Evolutionary conservation across 768 basidiomycete genomes (phyloP).

Genomic region (Rubroboletus pulcherrimus): DNA sequence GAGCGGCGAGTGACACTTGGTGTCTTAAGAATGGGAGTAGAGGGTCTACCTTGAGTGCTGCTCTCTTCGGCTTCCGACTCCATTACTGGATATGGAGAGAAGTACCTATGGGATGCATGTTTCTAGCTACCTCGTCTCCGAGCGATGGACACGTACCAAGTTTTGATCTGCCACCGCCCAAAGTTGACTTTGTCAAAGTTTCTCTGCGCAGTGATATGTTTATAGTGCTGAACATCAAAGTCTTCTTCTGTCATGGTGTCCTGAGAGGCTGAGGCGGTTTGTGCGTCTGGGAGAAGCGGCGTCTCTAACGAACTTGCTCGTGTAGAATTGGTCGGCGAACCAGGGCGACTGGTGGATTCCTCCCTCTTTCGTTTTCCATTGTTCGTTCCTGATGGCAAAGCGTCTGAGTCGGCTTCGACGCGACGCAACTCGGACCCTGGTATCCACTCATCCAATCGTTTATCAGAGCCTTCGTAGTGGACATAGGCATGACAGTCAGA

Average conservation of each 20-base stretch:
- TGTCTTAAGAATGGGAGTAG: conserved; percentile 36
- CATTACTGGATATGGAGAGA: conserved; percentile 83
- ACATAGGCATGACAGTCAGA: conserved; percentile 53
- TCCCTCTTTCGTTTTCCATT: conserved; percentile 34
- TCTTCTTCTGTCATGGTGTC: conserved; percentile 63
- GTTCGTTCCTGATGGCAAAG: conserved; percentile 18
- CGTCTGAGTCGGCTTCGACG: conserved; percentile 25
- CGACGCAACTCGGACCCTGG: conserved; percentile 38
- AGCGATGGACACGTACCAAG: conserved; percentile 58
- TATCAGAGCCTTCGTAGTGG: conserved; percentile 69
- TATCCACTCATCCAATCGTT: conserved; percentile 74
- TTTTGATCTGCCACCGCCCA: conserved; percentile 82
- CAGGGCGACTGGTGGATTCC: conserved; percentile 11
- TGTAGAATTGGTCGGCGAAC: conserved; percentile 20
- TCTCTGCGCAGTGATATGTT: conserved; percentile 61
- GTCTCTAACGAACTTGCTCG: conserved; percentile 21
- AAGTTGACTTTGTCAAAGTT: conserved; percentile 89
- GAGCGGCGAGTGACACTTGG: conserved; percentile 54
- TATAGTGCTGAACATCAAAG: conserved; percentile 63
- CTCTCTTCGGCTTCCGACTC: conserved; percentile 63
- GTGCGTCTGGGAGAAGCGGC: conserved; percentile 7
- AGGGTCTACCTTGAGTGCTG: conserved; percentile 22
- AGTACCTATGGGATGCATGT: conserved; percentile 58
- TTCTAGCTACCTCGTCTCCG: not conserved
- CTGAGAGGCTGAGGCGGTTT: conserved; percentile 19